Conservation (phyloP, 2,329 filamentous ascomycete species). For the Ophiostoma perfectum region DNA sequence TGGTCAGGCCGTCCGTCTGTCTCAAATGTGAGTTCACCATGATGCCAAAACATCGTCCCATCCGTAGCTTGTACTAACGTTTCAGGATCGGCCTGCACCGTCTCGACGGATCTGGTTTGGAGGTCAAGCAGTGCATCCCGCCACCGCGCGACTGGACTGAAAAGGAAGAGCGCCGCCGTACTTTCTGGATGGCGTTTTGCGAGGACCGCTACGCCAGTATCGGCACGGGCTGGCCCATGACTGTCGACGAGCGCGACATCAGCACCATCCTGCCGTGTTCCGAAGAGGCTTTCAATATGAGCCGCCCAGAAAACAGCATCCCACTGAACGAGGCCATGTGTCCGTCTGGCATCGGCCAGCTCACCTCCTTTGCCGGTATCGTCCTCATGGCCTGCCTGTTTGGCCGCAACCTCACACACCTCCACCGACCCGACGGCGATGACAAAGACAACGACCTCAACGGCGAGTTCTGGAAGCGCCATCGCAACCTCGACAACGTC, state of each 20-base stretch:
- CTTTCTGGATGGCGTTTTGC: conserved; percentile 92
- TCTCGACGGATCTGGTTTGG: conserved; percentile 72
- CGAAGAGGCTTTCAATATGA: conserved; percentile 79
- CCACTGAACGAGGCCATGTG: conserved; percentile 65
- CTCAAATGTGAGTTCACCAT: conserved; percentile 57
- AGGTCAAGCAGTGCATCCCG: conserved; percentile 87
- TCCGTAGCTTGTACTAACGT: no score
- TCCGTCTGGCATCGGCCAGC: conserved; percentile 63
- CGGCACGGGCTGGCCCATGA: conserved; percentile 96
- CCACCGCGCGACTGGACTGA: conserved; percentile 91
- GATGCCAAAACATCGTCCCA: no score
- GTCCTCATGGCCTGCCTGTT: conserved; percentile 84
- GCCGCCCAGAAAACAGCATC: conserved; percentile 65
- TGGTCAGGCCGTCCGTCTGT: conserved; percentile 71
- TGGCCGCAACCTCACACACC: conserved; percentile 82
- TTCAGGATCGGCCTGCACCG: conserved; percentile 70
- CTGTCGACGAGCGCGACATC: conserved; percentile 85
- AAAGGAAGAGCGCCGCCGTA: conserved; percentile 80
- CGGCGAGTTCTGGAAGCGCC: conserved; percentile 92
- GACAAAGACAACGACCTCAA: conserved; percentile 84
- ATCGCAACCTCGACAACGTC: conserved; percentile 82
- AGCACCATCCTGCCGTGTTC: conserved; percentile 76
- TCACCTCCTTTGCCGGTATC: conserved; percentile 75
- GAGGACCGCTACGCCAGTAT: conserved; percentile 90
- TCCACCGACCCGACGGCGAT: conserved; percentile 77